phyloP scores from a whole-genome alignment of 2,329 filamentous ascomycete species.

The Beauveria scarabaeidicola region DNA sequence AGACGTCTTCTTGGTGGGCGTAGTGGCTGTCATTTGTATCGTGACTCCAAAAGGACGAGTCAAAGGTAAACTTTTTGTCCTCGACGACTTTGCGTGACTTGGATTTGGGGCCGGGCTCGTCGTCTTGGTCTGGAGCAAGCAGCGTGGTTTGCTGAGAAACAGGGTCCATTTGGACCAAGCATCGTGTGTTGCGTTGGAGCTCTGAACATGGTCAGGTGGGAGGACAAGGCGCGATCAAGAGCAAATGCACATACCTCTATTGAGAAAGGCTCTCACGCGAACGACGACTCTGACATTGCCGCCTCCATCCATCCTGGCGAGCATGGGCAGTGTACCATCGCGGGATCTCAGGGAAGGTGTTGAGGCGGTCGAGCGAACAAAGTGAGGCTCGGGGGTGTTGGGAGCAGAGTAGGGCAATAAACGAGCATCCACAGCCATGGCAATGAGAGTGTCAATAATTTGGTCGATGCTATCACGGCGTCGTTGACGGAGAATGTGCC shows the following conservation, averaged over 20 bases:
- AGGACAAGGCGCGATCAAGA: neutral
- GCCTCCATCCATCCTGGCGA: constrained; percentile 50
- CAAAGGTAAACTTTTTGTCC: constrained; percentile 89
- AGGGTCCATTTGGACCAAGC: constrained; percentile 88
- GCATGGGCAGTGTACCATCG: constrained; percentile 54
- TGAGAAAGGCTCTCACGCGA: constrained; percentile 69
- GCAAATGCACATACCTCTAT: constrained; percentile 50
- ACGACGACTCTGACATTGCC: constrained; percentile 80
- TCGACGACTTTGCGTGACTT: constrained; percentile 69
- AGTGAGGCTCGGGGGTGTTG: constrained; percentile 20
- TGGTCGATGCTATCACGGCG: constrained; percentile 31
- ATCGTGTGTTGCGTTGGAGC: constrained; percentile 68
- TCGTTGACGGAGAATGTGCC: constrained; percentile 32
- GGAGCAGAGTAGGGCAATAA: constrained; percentile 36
- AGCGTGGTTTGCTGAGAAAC: constrained; percentile 77
- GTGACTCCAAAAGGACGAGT: constrained; percentile 98
- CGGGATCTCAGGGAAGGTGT: constrained; percentile 69
- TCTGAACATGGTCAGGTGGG: constrained; percentile 45
- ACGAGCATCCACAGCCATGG: constrained; percentile 34
- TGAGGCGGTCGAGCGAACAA: constrained; percentile 60
- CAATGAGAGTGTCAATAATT: constrained; percentile 31
- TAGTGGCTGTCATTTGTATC: constrained; percentile 72
- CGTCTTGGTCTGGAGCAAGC: constrained; percentile 53
- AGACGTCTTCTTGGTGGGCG: constrained; percentile 85
- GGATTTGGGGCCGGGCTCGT: constrained; percentile 44